Conservation (phyloP, 139 green algal species). For the Edaphochlamys debaryana region DNA sequence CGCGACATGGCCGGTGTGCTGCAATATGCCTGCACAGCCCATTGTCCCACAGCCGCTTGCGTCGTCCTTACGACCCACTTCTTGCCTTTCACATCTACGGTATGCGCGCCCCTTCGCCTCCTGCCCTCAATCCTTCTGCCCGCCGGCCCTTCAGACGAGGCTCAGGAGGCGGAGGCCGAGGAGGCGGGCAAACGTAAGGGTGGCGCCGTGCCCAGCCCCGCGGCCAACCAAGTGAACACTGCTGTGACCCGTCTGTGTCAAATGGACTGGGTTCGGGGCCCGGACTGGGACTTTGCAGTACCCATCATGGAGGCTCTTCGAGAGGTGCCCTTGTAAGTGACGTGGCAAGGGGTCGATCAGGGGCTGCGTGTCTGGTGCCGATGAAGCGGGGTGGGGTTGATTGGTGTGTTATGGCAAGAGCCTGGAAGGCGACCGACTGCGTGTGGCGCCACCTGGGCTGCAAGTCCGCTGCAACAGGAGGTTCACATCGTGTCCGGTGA, state of each 20-base stretch:
- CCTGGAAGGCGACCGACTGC: too few relatives aligned
- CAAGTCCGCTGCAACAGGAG: too few relatives aligned
- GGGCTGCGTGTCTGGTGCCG: too few relatives aligned
- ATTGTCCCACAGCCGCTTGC: not conserved
- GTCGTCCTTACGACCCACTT: not conserved
- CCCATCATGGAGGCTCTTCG: conserved; percentile 39
- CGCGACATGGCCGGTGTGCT: too few relatives aligned
- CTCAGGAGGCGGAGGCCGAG: not conserved
- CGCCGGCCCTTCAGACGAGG: not conserved
- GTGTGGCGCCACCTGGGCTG: too few relatives aligned
- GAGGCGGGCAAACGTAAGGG: not conserved
- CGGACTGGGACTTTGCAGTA: not conserved
- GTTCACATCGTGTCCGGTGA: too few relatives aligned
- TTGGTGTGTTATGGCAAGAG: too few relatives aligned
- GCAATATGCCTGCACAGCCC: too few relatives aligned
- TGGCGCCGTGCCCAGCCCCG: not conserved
- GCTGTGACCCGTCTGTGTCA: conserved; percentile 16
- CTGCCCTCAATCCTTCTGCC: not conserved
- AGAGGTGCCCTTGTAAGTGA: conserved; percentile 16
- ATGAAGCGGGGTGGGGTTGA: too few relatives aligned
- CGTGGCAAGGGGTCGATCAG: too few relatives aligned
- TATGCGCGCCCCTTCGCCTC: too few relatives aligned
- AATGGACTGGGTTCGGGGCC: not conserved
- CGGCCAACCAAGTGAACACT: not conserved
- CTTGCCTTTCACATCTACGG: not conserved